Evolutionary conservation across 2,329 filamentous ascomycete species (phyloP), one percentile per base, ranked within the genome.

Genomic region (Penicillium digitatum): DNA sequence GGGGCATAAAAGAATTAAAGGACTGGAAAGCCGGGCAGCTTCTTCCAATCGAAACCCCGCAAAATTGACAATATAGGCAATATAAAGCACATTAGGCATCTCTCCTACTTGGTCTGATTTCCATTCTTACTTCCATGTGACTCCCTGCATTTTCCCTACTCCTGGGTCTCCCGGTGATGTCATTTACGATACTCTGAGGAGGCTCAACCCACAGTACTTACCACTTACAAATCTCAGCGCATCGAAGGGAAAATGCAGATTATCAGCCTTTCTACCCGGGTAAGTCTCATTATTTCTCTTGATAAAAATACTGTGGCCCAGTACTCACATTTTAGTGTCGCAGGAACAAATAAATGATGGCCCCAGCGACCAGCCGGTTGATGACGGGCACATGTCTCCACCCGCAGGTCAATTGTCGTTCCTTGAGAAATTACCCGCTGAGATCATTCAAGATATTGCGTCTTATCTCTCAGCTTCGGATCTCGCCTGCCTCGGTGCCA

Each of bases 401-500:
- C 27, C 18, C 38, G 14, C 54, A 38, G 20, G 48, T 52, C 12
- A 49, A 16, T 43, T 51, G 3, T 62, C 67, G 11, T 56, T 64
- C 1, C 48, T 75, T 1, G 60, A 69, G 29, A 68, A 72, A 20
- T 80, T 96, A 1, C 92, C 92, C 0, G 72, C 83, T 12, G 92
- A 96, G 70, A 78, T 96, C 9, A 77, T 95, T 31, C 82, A 88
- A 61, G 75, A 81, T n/a, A 85, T 96, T 44, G 75, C 95, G 14
- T 78, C 78, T 32, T 85, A 83, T 65, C 80, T 96, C 5, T 73
- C 81, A 0, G 81, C 89, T 0, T 61, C 77, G 37, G 87, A 91
- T 54, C 81, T 96, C 11, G 79, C 79, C 26, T 1, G 69, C 86
- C 12, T 82, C 85, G 2, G 51, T 29, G 74, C 75, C 10, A 86